Conservation (phyloP, 2,329 filamentous ascomycete genomes). For the Rutstroemia sp. region DNA sequence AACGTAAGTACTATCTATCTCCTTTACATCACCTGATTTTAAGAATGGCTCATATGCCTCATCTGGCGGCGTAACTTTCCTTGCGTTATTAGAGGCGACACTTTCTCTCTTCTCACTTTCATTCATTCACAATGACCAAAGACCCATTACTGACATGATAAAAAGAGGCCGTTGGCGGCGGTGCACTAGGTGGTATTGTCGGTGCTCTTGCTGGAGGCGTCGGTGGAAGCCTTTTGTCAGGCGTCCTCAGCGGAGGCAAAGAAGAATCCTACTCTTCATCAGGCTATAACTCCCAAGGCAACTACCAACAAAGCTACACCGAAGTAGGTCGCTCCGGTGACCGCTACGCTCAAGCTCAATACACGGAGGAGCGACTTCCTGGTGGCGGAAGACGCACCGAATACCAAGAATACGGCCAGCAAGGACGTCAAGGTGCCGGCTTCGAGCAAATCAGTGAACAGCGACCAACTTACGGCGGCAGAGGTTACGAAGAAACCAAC, state of each 20-base stretch:
- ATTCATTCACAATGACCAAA: too few species aligned
- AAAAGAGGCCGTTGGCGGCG: constrained; percentile 51
- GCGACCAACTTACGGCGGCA: constrained; percentile 38
- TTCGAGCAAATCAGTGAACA: constrained; percentile 53
- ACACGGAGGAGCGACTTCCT: constrained; percentile 47
- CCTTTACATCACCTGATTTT: too few species aligned
- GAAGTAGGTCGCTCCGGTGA: constrained; percentile 49
- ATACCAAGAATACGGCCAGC: constrained; percentile 52
- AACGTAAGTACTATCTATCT: constrained; percentile 16
- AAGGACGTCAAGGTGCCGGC: constrained; percentile 37
- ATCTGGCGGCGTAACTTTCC: too few species aligned
- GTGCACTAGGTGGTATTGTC: constrained; percentile 62
- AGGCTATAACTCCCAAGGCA: constrained; percentile 50
- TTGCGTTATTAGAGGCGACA: too few species aligned
- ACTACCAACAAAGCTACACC: constrained; percentile 51
- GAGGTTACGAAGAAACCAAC: constrained; percentile 51
- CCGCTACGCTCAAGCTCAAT: constrained; percentile 26
- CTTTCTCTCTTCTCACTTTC: too few species aligned
- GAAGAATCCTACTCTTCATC: constrained; percentile 46
- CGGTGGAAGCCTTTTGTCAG: constrained; percentile 59
- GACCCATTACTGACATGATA: too few species aligned
- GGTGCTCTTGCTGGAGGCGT: constrained; percentile 59
- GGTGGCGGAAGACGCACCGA: constrained; percentile 51
- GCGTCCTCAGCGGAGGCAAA: constrained; percentile 41
- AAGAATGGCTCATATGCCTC: too few species aligned